Conservation (phyloP, 164 flowering plant genomes). For the Sextonia rubra region DNA sequence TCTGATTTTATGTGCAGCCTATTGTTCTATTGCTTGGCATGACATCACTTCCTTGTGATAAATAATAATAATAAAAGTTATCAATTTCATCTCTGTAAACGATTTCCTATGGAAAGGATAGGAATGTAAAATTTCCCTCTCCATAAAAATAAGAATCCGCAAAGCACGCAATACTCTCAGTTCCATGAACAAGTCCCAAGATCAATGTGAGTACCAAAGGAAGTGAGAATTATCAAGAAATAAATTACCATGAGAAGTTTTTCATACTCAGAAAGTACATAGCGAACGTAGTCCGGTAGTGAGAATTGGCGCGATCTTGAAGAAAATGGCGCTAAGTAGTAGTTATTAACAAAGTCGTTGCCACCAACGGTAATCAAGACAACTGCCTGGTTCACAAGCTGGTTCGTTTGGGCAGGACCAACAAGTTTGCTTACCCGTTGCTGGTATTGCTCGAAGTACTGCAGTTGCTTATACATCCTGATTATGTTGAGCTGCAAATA, state of each 20-base stretch:
- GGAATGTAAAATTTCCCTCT: not conserved
- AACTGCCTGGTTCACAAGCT: conserved; percentile 50
- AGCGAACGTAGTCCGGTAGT: conserved; percentile 38
- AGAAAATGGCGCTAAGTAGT: conserved; percentile 49
- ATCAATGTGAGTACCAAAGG: not conserved
- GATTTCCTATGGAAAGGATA: not conserved
- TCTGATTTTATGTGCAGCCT: too few species aligned
- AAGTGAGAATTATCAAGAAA: too few species aligned
- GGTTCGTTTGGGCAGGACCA: conserved; percentile 30
- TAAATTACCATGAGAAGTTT: conserved; percentile 44
- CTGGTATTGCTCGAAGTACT: conserved; percentile 52
- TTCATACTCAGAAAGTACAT: conserved; percentile 48
- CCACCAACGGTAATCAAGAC: conserved; percentile 67
- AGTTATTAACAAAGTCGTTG: conserved; percentile 87
- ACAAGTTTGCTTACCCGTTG: conserved; percentile 32
- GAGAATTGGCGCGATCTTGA: conserved; percentile 48
- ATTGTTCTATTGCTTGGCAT: too few species aligned
- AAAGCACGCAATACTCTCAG: not conserved
- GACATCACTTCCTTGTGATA: not conserved
- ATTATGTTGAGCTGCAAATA: conserved; percentile 54
- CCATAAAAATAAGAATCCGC: too few species aligned
- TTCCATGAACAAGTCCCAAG: not conserved
- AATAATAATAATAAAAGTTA: too few species aligned
- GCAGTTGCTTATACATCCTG: conserved; percentile 38
- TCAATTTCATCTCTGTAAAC: too few species aligned